Base-by-base conservation (phyloP, 2,329 filamentous ascomycete genomes). In the Fusarium redolens region DNA sequence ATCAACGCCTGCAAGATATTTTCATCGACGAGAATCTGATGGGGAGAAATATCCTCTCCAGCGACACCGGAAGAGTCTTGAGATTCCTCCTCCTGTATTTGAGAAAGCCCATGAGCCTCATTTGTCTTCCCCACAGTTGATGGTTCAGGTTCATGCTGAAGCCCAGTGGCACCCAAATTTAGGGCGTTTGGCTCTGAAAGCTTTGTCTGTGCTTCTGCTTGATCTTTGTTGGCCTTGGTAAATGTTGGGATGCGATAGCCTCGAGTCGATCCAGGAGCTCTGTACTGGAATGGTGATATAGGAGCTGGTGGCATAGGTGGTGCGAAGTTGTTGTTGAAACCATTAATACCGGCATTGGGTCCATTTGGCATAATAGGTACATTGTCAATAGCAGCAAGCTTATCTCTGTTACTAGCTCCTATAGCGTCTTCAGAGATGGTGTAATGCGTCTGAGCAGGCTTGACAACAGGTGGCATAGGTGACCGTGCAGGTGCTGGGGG, bases 331-430 rank as follows among this genome's bases (percentile, higher is more conserved):
- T 18, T 18, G 33, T 18, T 25, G 25, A 47, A 8, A 3, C 4
- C 14, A n/a, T 12, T 12, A 7, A 17, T 15, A n/a, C 9, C 17
- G 11, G 35, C 35, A 18, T 37, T 18, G 35, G 9, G 9, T 7
- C 18, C 48, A 4, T 11, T 25, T 25, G 15, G 4, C 3, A 10
- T n/a, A 6, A 17, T 4, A 18, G 48, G 28, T 1, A 5, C 28
- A 13, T 55, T 55, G 3, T 62, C 57, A n/a, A 65, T 65, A 2
- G 63, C 58, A 9, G 48, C 22, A 20, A 65, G 20, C 20, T 65
- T 65, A 0, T 40, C 30, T 31, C 63, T 62, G 1, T 22, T 48
- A 6, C 35, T 56, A 7, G 40, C 17, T 12, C 48, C 58, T 38
- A 55, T 56, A 13, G 35, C 12, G 14, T 65, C 50, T 15, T 43